Base-by-base conservation (phyloP, 1,284 basidiomycete genomes). In the Heterobasidion occidentale region DNA sequence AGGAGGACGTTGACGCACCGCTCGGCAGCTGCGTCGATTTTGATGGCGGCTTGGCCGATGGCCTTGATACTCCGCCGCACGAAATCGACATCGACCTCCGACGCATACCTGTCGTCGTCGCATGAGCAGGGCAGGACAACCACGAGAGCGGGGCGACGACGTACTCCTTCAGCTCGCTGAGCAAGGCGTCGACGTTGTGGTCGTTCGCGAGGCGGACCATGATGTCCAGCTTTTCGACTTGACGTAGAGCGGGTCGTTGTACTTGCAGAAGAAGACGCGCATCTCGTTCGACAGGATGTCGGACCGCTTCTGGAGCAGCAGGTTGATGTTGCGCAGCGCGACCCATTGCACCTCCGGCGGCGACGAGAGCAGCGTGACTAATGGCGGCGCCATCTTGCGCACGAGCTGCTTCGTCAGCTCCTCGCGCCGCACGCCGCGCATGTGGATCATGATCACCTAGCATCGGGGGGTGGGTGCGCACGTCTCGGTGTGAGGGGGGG, bases 201-300 rank as follows among this genome's bases (percentile, higher is more conserved):
- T 97, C 94, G 36, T 82, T 82, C 3, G 94, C 95, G 54, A 99
- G 76, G 55, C 94, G 85, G 60, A 98, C 94, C 95, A 99, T 98
- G 71, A 98, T 98, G 65, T 98, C 97, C 60, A 99, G 76, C 71
- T 99, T 99, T 71, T 97, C 96, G 53, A 98, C 83, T 99, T 99
- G 71, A 98, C 94, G 68, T 99, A 99, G 36, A 95, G 77, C 2
- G 97, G 96, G 68, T 99, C 97, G 70, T 98, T 99, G 77, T 99
- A 99, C 72, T 99, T 99, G 87, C 97, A 99, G 78, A 99, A 99
- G 72, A 99, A 99, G 27, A 99, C 95, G 57, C 94, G 86, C 86
- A 99, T 94, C 73, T 99, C 96, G 71, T 92, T 95, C 34, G 88
- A 84, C 7, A 99, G 81, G 56, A 98, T 80, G 58, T 95, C 90